phyloP scores from a whole-genome alignment of 2,329 filamentous ascomycete species.

The Rhynchosporium secalis region DNA sequence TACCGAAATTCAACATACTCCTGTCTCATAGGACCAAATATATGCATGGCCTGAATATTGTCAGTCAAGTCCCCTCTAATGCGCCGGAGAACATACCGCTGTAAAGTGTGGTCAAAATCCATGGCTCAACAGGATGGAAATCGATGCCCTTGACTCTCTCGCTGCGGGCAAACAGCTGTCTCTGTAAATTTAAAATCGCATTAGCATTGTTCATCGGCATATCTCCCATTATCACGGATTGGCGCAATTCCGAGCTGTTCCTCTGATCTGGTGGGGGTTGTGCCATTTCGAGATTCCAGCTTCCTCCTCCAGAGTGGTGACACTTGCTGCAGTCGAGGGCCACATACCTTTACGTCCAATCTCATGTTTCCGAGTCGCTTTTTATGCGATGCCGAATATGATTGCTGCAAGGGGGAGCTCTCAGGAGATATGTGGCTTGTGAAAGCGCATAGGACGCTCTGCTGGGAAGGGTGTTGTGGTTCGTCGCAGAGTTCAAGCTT shows the following conservation, averaged over 20 bases:
- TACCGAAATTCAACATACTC: constrained; percentile 47
- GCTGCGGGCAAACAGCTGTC: constrained; percentile 82
- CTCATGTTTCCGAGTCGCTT: constrained; percentile 46
- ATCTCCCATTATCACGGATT: constrained; percentile 27
- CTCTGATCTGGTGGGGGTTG: constrained; percentile 15
- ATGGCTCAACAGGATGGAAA: constrained; percentile 96
- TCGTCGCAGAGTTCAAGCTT: background rate
- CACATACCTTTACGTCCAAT: constrained; percentile 59
- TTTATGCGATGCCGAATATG: constrained; percentile 21
- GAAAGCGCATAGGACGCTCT: constrained; percentile 15
- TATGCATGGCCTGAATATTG: constrained; percentile 79
- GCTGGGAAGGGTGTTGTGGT: constrained; percentile 10
- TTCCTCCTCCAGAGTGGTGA: background rate
- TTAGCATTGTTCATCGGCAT: constrained; percentile 38
- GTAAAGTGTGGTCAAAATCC: constrained; percentile 94
- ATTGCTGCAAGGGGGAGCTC: constrained; percentile 23
- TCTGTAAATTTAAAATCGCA: constrained; percentile 52
- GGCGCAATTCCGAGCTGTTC: constrained; percentile 29
- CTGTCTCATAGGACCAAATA: constrained; percentile 98
- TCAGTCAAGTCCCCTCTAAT: constrained; percentile 19
- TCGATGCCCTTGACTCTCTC: constrained; percentile 97
- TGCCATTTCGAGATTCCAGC: constrained; percentile 15
- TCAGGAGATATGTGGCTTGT: constrained; percentile 17
- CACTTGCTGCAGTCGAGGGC: constrained; percentile 9
- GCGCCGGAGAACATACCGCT: constrained; percentile 63